Evolutionary conservation across 1,139 yeast species (phyloP), one percentile per base, ranked within the genome.

Genomic region (Pichia sp.): DNA sequence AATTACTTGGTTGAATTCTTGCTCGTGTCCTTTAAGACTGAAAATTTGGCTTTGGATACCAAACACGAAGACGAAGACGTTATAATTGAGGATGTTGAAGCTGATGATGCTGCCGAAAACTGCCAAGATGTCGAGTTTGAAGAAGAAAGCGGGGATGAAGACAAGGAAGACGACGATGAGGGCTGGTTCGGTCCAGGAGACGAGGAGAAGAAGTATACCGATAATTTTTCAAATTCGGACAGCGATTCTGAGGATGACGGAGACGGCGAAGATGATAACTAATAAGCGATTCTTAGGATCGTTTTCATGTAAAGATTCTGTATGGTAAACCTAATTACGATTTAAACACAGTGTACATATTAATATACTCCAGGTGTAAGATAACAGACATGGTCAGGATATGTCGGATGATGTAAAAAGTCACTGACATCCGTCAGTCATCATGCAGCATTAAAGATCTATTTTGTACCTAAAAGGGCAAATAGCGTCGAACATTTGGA

Each of bases 121-220:
- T 59, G 58, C 2, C 59, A 55, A 16, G 67, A 60, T 9, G 71
- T 67, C 10, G 71, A 66, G 9, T 72, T 64, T 31, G 69, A 55
- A 0, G 71, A 63, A 29, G 62, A 60, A 4, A 60, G 58, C 7
- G 61, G 56, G 6, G 67, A 63, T 8, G 71, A 41, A 3, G 52
- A 49, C 1, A 47, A 67, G 5, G 75, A 70, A n/a, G 74, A 43
- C 8, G 60, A 68, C 5, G 76, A 71, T 2, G 62, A 58, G 9
- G 61, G 67, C 29, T 75, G 78, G 78, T 70, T 73, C 58, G 78
- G 76, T 6, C 75, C 75, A 5, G 74, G 58, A 29, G 59, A 70
- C 38, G 68, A 65, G 6, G 65, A 58, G 6, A 67, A 67, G 50
- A 62, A 62, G 45, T 59, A 62, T 42, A 59, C 58, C 16, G 67